phyloP scores from a whole-genome alignment of 1,284 basidiomycete genomes.

The Heliocybe sulcata region DNA sequence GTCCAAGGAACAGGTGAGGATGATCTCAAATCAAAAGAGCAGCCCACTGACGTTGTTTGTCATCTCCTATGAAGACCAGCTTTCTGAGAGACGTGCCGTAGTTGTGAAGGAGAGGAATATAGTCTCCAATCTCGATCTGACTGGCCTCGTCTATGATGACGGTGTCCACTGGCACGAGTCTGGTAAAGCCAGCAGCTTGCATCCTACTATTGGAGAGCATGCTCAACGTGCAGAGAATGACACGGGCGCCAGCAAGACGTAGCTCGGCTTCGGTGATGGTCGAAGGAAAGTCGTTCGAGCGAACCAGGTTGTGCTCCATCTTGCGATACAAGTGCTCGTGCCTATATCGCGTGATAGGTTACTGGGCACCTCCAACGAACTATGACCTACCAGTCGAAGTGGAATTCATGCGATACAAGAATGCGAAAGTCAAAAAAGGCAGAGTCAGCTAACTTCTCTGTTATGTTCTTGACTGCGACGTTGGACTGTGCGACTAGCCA shows the following conservation, averaged over 20 bases:
- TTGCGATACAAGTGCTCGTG: slow-evolving; percentile 2
- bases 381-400: slow-evolving; percentile 15
- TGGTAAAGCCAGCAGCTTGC: slow-evolving; percentile 9
- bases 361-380: neutral
- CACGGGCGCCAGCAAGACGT: slow-evolving; percentile 18
- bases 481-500: slow-evolving; percentile 30
- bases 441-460: slow-evolving; percentile 32
- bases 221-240: slow-evolving; percentile 35
- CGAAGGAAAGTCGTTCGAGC: neutral
- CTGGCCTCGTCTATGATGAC: neutral
- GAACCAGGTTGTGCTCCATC: neutral
- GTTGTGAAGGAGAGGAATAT: slow-evolving; percentile 28
- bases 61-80: slow-evolving; percentile 39
- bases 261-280: slow-evolving; percentile 5
- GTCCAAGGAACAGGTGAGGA: neutral
- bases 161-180: neutral
- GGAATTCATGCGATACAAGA: slow-evolving; percentile 36
- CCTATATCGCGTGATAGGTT: neutral
- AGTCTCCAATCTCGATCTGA: slow-evolving; percentile 27
- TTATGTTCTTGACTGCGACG: slow-evolving; percentile 45
- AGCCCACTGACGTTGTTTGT: slow-evolving; percentile 30
- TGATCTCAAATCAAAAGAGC: neutral
- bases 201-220: slow-evolving; percentile 34
- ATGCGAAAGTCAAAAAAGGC: slow-evolving; percentile 30
- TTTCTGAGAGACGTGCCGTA: slow-evolving; percentile 24